Conservation (phyloP, 2,329 filamentous ascomycete species). For the Pseudocercospora eumusae region DNA sequence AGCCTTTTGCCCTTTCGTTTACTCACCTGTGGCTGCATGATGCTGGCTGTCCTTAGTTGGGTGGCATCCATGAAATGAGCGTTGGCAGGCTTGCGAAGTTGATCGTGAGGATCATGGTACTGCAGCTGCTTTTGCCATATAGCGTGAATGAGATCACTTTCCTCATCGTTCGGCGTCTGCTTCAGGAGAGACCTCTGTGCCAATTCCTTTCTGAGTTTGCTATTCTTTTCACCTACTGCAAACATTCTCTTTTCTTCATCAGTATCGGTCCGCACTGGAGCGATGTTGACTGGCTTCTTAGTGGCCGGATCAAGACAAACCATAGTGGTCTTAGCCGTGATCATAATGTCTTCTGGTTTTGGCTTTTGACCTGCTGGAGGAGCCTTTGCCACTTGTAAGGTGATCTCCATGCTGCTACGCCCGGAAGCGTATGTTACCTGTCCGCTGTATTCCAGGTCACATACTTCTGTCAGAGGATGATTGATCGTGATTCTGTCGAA, state of each 20-base stretch:
- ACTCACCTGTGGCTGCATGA: conserved; percentile 68
- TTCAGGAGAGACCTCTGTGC: conserved; percentile 62
- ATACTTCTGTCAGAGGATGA: conserved; percentile 73
- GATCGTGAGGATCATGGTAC: conserved; percentile 62
- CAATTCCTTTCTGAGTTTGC: conserved; percentile 65
- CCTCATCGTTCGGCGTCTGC: conserved; percentile 68
- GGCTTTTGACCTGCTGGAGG: conserved; percentile 58
- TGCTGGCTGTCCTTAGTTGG: conserved; percentile 64
- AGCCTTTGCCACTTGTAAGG: conserved; percentile 70
- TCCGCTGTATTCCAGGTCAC: conserved; percentile 72
- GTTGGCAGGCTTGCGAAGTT: conserved; percentile 57
- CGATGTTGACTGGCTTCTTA: conserved; percentile 65
- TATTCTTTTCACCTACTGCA: conserved; percentile 65
- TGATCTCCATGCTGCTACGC: conserved; percentile 71
- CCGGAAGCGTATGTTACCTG: conserved; percentile 72
- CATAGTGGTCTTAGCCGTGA: conserved; percentile 78
- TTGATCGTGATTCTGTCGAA: conserved; percentile 67
- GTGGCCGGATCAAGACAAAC: conserved; percentile 70
- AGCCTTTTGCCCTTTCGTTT: conserved; percentile 44
- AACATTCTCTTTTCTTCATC: conserved; percentile 66
- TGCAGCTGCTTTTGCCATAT: conserved; percentile 70
- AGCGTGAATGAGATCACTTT: conserved; percentile 70
- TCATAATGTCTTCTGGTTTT: conserved; percentile 62
- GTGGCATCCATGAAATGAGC: conserved; percentile 65
- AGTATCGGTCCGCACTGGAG: conserved; percentile 62